Percentiles rank a stretch among this genome's conserved stretches.
Conservation (phyloP, 306 rosid species). For the Quercus gilva region DNA sequence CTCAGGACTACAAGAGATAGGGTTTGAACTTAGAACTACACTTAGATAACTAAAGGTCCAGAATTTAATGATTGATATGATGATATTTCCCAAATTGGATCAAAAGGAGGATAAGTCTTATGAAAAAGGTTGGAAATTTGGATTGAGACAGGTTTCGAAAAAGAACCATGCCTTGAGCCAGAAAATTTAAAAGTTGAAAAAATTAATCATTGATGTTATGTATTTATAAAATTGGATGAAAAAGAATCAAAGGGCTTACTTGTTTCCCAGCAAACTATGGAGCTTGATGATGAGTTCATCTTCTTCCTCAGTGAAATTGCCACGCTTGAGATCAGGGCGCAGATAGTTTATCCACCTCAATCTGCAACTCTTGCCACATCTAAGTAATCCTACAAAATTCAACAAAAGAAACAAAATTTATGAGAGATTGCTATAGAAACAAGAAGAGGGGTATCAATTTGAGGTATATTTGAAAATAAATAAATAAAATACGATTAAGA, state of each 20-base stretch:
- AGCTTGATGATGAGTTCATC: constrained; percentile 67
- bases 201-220: neutral
- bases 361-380: constrained; percentile 77
- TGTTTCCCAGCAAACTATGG: constrained; percentile 66
- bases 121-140: too few species aligned
- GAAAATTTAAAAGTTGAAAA: neutral
- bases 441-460: neutral
- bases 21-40: too few species aligned
- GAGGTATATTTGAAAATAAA: too few species aligned
- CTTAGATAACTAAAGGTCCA: too few species aligned
- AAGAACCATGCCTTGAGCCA: too few species aligned
- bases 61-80: too few species aligned
- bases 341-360: constrained; percentile 76
- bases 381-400: constrained; percentile 40
- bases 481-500: too few species aligned
- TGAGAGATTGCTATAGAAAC: neutral
- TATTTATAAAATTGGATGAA: neutral
- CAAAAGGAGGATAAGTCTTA: too few species aligned
- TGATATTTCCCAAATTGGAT: too few species aligned
- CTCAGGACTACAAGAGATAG: too few species aligned
- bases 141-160: too few species aligned
- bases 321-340: constrained; percentile 73
- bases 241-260: constrained; percentile 23
- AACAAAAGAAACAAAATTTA: neutral
- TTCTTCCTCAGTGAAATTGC: constrained; percentile 68